Base-by-base conservation (phyloP, 352 stramenopile species). In the Pythium periplocum region DNA sequence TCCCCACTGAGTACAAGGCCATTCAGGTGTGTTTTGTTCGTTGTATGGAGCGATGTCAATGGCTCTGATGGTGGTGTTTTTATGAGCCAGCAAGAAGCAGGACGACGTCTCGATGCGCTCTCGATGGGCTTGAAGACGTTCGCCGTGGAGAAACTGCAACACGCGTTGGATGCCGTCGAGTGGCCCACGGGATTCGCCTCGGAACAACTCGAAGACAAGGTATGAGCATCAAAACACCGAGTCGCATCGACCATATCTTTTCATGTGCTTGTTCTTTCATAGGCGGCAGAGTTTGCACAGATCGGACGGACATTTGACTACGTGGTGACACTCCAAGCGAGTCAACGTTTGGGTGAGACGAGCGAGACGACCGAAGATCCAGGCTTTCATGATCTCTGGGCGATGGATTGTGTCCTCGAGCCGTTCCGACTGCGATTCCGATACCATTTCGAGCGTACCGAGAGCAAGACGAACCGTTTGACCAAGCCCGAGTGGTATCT, bases 401-500 rank as follows among this genome's bases (percentile, higher is more conserved):
- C 78, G 4, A 75, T 92, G 37, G 68, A 86, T 30, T 83, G 68
- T 45, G 53, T 92, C 4, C 26, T 90, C 7, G 66, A 88, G 10
- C 65, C 78, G 2, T 38, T 90, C 33, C 47, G 80, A 8, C 58
- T 76, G 55, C 76, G 81, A 30, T 90, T 90, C 49, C 74, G 70
- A 9, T 92, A 78, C 61, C 81, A 92, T 30, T 92, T 92, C 56
- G 76, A 85, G 52, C 68, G 76, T n/a, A 6, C 31, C 1, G 75
- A 83, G 3, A 92, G 81, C 57, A 63, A 72, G 33, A 90, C 77
- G 11, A 92, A 88, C 53, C 75, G 76, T 35, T 41, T 92, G 6
- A 68, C 77, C 2, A 92, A 88, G 64, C 81, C 81, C 0, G 81
- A 92, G 56, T 92, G 81, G 81, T 81, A 73, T 54, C 49, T 92